A percentile compares a stretch with the other conserved stretches of the same genome.
Evolutionary conservation across 768 basidiomycete species (phyloP).

Genomic region (Sporobolomyces pararoseus): DNA sequence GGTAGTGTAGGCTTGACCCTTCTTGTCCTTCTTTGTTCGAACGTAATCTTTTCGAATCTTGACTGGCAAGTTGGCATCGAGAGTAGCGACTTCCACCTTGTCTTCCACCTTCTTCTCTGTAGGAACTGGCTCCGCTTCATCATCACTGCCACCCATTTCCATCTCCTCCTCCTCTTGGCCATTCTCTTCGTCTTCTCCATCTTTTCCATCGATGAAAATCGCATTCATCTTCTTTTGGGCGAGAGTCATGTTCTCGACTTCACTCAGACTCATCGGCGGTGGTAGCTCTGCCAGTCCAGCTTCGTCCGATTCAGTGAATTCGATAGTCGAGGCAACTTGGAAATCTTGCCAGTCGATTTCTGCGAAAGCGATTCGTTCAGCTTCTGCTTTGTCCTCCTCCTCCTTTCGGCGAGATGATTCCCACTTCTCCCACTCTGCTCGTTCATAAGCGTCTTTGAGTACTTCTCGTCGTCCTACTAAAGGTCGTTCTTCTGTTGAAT

Average conservation of each 20-base stretch:
- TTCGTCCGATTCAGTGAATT: conserved; percentile 89
- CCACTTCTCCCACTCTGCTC: conserved; percentile 83
- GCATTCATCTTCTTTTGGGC: conserved; percentile 97
- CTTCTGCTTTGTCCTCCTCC: conserved; percentile 87
- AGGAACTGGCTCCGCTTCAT: conserved; percentile 44
- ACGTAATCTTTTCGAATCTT: conserved; percentile 96
- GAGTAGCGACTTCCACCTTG: conserved; percentile 35
- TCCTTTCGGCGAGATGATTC: conserved; percentile 78
- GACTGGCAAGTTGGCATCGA: conserved; percentile 71
- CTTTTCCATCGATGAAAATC: conserved; percentile 85
- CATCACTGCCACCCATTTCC: conserved; percentile 75
- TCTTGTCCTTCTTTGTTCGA: conserved; percentile 68
- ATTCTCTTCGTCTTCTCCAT: conserved; percentile 54
- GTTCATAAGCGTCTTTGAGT: conserved; percentile 67
- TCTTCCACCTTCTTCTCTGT: conserved; percentile 23
- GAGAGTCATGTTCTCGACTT: conserved; percentile 92
- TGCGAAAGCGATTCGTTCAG: conserved; percentile 87
- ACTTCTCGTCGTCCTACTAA: conserved; percentile 62
- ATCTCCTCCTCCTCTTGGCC: conserved; percentile 55
- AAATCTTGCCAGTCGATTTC: conserved; percentile 99
- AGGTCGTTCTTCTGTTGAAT: conserved; percentile 7
- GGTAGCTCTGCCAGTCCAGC: conserved; percentile 75
- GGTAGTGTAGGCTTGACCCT: conserved; percentile 65
- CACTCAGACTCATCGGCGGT: conserved; percentile 90
- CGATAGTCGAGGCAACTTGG: conserved; percentile 94